A percentile compares a stretch with the other conserved stretches of the same genome.
Conservation (phyloP, 192 early-diverging fungal species). For the Coemansia sp. region DNA sequence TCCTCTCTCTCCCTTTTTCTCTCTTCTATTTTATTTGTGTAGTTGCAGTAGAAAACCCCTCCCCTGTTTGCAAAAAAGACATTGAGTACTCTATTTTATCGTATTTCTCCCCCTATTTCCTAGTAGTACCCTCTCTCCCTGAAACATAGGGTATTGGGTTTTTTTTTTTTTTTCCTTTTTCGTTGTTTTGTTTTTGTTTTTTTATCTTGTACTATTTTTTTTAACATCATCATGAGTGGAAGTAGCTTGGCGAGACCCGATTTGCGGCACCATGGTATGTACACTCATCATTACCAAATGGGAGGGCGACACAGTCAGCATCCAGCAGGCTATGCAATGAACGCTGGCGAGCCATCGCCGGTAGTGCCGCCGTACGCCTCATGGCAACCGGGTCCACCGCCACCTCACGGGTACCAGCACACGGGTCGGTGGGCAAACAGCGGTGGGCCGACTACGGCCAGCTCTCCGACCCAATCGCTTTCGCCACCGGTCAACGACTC, state of each 20-base stretch:
- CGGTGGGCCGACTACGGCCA: background rate
- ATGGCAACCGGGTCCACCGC: background rate
- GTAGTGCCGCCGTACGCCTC: background rate
- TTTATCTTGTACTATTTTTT: background rate
- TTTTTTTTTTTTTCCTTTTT: background rate
- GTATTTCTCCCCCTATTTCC: background rate
- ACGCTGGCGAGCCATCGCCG: slow-evolving; percentile 1
- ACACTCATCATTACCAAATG: slow-evolving; percentile 3
- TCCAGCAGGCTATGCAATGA: background rate
- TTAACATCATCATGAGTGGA: background rate
- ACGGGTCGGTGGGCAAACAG: background rate
- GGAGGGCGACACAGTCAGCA: slow-evolving; percentile 6
- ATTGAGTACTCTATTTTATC: slow-evolving; percentile 3
- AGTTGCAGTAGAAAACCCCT: slow-evolving; percentile 1
- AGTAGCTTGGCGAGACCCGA: slow-evolving; percentile 7
- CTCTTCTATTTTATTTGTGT: slow-evolving; percentile 1
- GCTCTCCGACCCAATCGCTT: background rate
- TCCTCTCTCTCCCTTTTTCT: slow-evolving; percentile 4
- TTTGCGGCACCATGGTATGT: slow-evolving; percentile 5
- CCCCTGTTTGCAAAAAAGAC: slow-evolving; percentile 10
- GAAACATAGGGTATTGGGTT: background rate
- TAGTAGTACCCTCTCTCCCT: background rate
- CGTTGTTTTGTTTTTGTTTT: slow-evolving; percentile 7
- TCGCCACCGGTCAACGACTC: background rate
- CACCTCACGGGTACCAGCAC: background rate